phyloP scores from a whole-genome alignment of 2,329 filamentous ascomycete species.

The Phialophora chinensis region DNA sequence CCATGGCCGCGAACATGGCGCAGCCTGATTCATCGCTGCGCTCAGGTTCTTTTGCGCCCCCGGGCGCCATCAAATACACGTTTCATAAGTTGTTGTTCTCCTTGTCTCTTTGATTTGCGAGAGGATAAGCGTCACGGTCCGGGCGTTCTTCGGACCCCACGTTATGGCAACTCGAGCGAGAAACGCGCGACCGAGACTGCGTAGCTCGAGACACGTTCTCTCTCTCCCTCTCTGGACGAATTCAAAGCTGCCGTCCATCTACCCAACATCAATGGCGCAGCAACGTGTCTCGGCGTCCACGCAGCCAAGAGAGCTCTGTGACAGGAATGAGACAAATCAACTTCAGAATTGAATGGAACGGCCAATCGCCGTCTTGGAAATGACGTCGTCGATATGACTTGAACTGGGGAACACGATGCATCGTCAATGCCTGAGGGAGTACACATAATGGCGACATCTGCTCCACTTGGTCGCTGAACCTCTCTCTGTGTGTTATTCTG shows the following conservation, averaged over 20 bases:
- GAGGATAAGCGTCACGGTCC: not conserved
- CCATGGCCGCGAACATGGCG: not conserved
- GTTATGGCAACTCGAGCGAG: not conserved
- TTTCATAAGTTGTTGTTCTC: too few species aligned
- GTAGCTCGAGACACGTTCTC: not conserved
- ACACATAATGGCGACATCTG: not conserved
- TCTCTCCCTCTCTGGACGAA: not conserved
- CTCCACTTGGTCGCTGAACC: too few species aligned
- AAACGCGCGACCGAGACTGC: not conserved
- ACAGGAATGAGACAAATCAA: not conserved
- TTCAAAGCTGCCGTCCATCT: not conserved
- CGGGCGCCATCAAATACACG: not conserved
- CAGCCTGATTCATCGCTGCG: not conserved
- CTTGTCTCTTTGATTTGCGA: not conserved
- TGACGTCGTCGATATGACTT: constrained; percentile 1
- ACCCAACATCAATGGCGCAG: not conserved
- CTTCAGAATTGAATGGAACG: not conserved
- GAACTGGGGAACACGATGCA: not conserved
- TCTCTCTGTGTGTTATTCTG: not conserved
- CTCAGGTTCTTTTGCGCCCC: not conserved
- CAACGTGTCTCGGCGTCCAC: not conserved
- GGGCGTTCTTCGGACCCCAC: not conserved
- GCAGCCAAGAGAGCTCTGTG: not conserved
- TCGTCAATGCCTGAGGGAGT: not conserved
- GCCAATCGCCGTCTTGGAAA: not conserved